These are phyloP conservation scores for Tephrocybe sp. DNA, from an alignment of 768 basidiomycete genomes.

Conservation along the genomic window DNA sequence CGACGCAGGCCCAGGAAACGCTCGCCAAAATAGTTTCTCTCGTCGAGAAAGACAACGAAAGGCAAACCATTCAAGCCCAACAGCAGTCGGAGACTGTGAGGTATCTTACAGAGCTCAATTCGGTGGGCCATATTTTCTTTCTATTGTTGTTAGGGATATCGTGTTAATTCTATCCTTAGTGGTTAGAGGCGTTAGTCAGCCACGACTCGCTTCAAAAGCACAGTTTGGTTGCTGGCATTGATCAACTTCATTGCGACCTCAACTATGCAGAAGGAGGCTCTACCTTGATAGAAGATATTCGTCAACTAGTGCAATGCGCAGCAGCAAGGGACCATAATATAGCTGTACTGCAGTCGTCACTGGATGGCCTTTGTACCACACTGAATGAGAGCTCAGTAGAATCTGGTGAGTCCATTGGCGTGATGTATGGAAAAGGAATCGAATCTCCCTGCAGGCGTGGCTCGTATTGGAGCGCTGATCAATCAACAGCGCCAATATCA, in stretches of 20 bases:
- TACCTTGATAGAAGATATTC: slow-evolving; percentile 36
- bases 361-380: slow-evolving; percentile 35
- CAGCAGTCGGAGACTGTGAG: slow-evolving; percentile 76
- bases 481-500: slow-evolving; percentile 74
- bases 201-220: slow-evolving; percentile 76
- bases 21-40: slow-evolving; percentile 46
- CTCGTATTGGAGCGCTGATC: slow-evolving; percentile 53
- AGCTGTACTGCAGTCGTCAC: slow-evolving; percentile 36
- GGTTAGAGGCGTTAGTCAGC: slow-evolving; percentile 83
- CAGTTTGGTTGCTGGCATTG: slow-evolving; percentile 56
- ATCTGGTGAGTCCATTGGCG: slow-evolving; percentile 14
- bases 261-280: slow-evolving; percentile 30
- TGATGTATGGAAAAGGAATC: not conserved
- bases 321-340: slow-evolving; percentile 36
- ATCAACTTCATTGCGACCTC: slow-evolving; percentile 57
- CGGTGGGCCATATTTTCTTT: slow-evolving; percentile 36
- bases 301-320: slow-evolving; percentile 31
- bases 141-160: not conserved
- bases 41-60: slow-evolving; percentile 47
- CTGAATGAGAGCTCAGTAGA: slow-evolving; percentile 22
- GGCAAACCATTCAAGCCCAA: slow-evolving; percentile 49
- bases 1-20: slow-evolving; percentile 9
- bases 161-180: slow-evolving; percentile 39
- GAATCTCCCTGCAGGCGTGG: slow-evolving; percentile 2
- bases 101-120: slow-evolving; percentile 77